A percentile compares a stretch with the other conserved stretches of the same genome.
Evolutionary conservation across 768 basidiomycete species (phyloP).

Genomic region (Suillus placidus): DNA sequence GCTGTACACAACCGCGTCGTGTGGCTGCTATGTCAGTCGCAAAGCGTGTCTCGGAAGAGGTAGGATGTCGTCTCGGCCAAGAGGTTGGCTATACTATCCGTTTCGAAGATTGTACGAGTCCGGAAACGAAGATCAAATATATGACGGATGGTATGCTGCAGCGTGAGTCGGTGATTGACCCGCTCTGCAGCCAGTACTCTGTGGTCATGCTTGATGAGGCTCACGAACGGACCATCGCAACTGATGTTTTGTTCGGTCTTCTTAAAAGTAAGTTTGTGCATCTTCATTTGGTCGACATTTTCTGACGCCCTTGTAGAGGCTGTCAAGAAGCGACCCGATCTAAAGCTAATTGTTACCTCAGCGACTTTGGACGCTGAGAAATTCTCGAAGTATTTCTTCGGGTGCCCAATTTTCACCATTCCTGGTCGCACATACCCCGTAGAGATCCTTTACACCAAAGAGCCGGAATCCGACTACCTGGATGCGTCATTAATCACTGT

Average conservation of each 20-base stretch:
- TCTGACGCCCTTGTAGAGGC: conserved; percentile 64
- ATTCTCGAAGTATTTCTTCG: conserved; percentile 99
- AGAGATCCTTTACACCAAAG: conserved; percentile 97
- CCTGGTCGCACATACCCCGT: conserved; percentile 99
- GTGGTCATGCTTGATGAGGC: conserved; percentile 99
- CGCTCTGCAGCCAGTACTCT: conserved; percentile 88
- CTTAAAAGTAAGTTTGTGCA: conserved; percentile 56
- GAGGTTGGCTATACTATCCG: conserved; percentile 99
- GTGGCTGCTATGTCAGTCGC: conserved; percentile 99
- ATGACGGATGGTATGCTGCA: conserved; percentile 99
- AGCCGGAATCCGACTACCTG: conserved; percentile 96
- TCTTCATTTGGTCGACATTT: not conserved
- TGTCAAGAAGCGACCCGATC: conserved; percentile 89
- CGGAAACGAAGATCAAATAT: conserved; percentile 99
- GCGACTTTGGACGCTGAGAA: conserved; percentile 99
- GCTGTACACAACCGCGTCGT: conserved; percentile 98
- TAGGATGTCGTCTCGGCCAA: conserved; percentile 94
- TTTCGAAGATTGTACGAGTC: conserved; percentile 98
- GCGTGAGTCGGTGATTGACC: conserved; percentile 95
- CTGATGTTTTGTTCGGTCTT: conserved; percentile 95
- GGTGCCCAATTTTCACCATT: conserved; percentile 98
- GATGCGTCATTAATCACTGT: conserved; percentile 98
- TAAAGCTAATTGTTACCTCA: conserved; percentile 97
- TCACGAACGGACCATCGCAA: conserved; percentile 98
- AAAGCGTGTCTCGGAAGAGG: conserved; percentile 97